Percentiles rank a stretch among this genome's conserved stretches.
Conservation (phyloP, 345 rosid species). For the Pelargonium nanum region DNA sequence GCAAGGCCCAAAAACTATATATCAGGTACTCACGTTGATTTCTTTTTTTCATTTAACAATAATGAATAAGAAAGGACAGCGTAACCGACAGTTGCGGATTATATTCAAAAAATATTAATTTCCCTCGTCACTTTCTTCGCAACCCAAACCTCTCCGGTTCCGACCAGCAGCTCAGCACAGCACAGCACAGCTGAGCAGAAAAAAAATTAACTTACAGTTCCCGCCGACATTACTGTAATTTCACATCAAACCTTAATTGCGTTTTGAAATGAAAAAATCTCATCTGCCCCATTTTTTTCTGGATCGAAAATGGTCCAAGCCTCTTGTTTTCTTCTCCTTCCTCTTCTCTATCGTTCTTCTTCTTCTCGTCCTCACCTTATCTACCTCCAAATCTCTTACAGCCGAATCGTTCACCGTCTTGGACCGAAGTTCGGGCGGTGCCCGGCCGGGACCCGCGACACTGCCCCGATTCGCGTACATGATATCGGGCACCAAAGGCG, state of each 20-base stretch:
- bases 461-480: constrained; percentile 65
- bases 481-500: constrained; percentile 74
- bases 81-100: background rate
- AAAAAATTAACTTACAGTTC: no score
- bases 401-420: constrained; percentile 10
- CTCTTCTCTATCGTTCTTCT: constrained; percentile 32
- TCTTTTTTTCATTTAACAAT: no score
- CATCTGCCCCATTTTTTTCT: constrained; percentile 36
- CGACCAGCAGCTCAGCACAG: no score
- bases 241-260: background rate
- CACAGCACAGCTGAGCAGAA: no score
- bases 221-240: background rate
- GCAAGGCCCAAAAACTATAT: no score
- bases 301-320: constrained; percentile 37
- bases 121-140: background rate
- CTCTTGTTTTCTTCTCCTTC: constrained; percentile 20
- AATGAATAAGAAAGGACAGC: background rate
- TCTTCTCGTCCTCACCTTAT: constrained; percentile 25
- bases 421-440: constrained; percentile 6
- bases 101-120: no score
- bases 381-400: constrained; percentile 24
- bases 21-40: no score
- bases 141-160: background rate
- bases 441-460: constrained; percentile 14
- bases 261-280: constrained; percentile 39